A percentile compares a stretch with the other conserved stretches of the same genome.
Conservation (phyloP, 2,329 filamentous ascomycete species). For the Hypoxylon sp. region DNA sequence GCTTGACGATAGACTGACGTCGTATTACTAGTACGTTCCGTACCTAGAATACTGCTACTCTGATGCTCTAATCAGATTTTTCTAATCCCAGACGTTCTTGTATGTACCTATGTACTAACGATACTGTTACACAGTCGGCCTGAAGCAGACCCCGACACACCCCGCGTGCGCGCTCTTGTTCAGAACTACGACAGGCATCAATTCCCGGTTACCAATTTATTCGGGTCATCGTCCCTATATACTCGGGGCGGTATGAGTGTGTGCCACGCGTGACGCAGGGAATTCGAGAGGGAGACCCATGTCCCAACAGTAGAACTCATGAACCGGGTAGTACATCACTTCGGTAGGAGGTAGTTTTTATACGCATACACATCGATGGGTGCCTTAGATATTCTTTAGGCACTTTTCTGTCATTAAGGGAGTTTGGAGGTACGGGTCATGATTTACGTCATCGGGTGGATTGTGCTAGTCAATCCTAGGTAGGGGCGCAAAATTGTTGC, state of each 20-base stretch:
- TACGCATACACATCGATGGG: neutral
- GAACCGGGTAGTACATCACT: neutral
- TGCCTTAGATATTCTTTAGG: neutral
- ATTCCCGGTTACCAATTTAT: slow-evolving; percentile 33
- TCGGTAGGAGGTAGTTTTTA: neutral
- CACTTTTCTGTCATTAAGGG: neutral
- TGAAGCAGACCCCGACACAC: slow-evolving; percentile 26
- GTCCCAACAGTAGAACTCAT: neutral
- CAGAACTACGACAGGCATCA: slow-evolving; percentile 21
- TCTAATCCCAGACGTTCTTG: no score
- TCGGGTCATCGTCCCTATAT: slow-evolving; percentile 31
- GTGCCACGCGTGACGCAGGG: neutral
- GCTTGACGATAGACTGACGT: slow-evolving; percentile 11
- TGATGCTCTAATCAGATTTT: no score
- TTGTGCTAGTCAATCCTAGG: neutral
- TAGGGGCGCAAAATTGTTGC: neutral
- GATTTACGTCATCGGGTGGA: neutral
- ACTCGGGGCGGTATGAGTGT: slow-evolving; percentile 15
- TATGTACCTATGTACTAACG: slow-evolving; percentile 2
- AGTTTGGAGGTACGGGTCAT: neutral
- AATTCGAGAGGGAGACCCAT: neutral
- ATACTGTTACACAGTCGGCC: neutral
- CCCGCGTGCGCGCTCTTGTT: slow-evolving; percentile 30
- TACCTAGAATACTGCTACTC: no score
- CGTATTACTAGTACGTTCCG: slow-evolving; percentile 22